Evolutionary conservation across 106 monocot genomes (phyloP), one percentile per base, ranked within the genome.

Genomic region (Acanthochlamys bracteata): DNA sequence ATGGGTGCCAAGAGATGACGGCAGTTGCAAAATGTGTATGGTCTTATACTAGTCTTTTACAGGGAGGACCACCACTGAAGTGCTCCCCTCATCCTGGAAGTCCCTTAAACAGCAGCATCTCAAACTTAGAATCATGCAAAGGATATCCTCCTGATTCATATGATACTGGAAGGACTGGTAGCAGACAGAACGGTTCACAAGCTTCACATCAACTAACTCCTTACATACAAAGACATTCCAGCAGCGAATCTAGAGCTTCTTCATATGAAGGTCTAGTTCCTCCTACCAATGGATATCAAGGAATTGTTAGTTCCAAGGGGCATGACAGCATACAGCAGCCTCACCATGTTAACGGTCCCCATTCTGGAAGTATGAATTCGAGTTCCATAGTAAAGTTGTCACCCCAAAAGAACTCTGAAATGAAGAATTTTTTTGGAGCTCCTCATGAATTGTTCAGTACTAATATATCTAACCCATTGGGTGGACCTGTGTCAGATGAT

Each of bases 1-100:
- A 72, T 75, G 84, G 81, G 9, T 92, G 87, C 45, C 91, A 79
- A 65, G 83, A 78, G 6, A 84, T 92, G 49, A 65, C 57, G 60
- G 52, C 73, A 58, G 80, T 72, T 21, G 76, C 78, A 59, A 86
- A 71, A 41, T 74, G 64, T 61, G 82, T 86, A 11, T 86, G 86
- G 86, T 66, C 39, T 11, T 86, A 82, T 82, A 75, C 74, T 10
- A 68, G 63, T 61, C 76, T 86, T 67, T 39, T 83, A 39, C 66
- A 39, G n/a, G 82, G 86, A 17, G 79, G 66, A 15, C 68, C 82
- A 17, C 82, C 79, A 46, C 65, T 79, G 51, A 45, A 68, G 52
- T 65, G 69, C 40, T 27, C 69, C 0, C 45, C 68, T 45, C 76
- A 67, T 23, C 16, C 20, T 39, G 64, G 52, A 45, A 69, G 16